Evolutionary conservation across 805 yeast species (phyloP).

Genomic region (Yarrowia phangngaensis): DNA sequence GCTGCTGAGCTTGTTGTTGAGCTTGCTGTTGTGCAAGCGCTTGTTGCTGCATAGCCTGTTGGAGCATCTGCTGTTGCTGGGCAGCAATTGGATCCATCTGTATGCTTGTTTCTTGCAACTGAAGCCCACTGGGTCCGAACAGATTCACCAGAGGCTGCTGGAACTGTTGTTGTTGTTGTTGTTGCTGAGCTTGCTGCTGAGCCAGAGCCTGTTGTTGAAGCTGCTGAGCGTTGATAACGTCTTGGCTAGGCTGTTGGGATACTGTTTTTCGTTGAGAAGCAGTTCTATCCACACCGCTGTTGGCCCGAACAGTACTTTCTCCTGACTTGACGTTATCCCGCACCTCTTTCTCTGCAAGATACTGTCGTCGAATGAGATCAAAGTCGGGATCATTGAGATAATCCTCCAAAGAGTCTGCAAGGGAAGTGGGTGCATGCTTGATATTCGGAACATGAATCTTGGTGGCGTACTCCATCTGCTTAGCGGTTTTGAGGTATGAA

Average conservation of each 20-base stretch:
- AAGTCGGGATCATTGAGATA: slow-evolving; percentile 83
- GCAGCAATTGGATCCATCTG: slow-evolving; percentile 30
- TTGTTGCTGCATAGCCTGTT: slow-evolving; percentile 29
- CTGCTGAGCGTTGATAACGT: slow-evolving; percentile 32
- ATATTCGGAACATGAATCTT: slow-evolving; percentile 92
- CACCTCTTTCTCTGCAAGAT: slow-evolving; percentile 60
- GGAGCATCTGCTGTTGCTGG: slow-evolving; percentile 32
- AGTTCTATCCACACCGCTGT: slow-evolving; percentile 2
- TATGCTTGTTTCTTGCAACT: slow-evolving; percentile 31
- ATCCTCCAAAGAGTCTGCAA: slow-evolving; percentile 81
- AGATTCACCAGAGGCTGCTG: slow-evolving; percentile 31
- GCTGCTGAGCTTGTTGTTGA: slow-evolving; percentile 30
- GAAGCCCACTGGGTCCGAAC: slow-evolving; percentile 20
- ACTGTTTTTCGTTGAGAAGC: slow-evolving; percentile 29
- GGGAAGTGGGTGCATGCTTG: slow-evolving; percentile 93
- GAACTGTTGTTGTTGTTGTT: slow-evolving; percentile 33
- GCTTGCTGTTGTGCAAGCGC: slow-evolving; percentile 30
- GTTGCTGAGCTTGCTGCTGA: slow-evolving; percentile 30
- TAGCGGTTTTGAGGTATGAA: slow-evolving; percentile 81
- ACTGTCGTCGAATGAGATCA: slow-evolving; percentile 73
- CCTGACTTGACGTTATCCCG: slow-evolving; percentile 33
- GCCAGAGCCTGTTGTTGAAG: slow-evolving; percentile 33
- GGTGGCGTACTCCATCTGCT: slow-evolving; percentile 79
- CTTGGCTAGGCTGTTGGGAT: slow-evolving; percentile 31
- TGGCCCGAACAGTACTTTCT: slow-evolving; percentile 8